Percentiles rank a stretch among this genome's conserved stretches.
phyloP scores from a whole-genome alignment of 805 yeast genomes.

The Lipomyces yamadae region DNA sequence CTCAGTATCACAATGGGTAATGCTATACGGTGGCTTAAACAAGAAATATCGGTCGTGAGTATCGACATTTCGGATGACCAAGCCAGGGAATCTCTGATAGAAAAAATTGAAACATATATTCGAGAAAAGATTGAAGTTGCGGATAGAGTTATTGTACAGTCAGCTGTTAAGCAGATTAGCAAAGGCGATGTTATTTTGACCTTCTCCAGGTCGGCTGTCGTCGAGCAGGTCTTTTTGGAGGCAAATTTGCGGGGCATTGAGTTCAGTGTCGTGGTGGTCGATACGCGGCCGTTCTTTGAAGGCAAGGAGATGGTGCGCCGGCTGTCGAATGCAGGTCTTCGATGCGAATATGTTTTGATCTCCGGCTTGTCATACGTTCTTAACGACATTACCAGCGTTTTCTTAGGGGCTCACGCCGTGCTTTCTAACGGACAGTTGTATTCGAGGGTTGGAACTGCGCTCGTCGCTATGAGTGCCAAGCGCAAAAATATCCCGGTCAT shows the following conservation, averaged over 20 bases:
- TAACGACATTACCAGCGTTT: constrained; percentile 85
- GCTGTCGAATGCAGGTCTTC: constrained; percentile 66
- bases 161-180: constrained; percentile 75
- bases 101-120: constrained; percentile 77
- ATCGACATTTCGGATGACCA: constrained; percentile 68
- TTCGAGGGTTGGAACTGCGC: constrained; percentile 93
- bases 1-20: constrained; percentile 95
- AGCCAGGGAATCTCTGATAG: constrained; percentile 69
- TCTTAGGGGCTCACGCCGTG: constrained; percentile 97
- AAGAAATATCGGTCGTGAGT: constrained; percentile 81
- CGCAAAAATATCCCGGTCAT: constrained; percentile 89
- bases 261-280: constrained; percentile 84
- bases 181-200: constrained; percentile 82
- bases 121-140: constrained; percentile 84
- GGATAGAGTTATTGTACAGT: constrained; percentile 78
- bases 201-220: constrained; percentile 85
- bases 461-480: constrained; percentile 89
- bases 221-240: constrained; percentile 71
- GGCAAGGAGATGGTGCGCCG: constrained; percentile 77
- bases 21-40: constrained; percentile 96
- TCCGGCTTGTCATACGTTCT: constrained; percentile 79
- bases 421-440: constrained; percentile 90
- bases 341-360: constrained; percentile 77
- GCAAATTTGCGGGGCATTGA: constrained; percentile 65
- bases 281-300: constrained; percentile 92